A percentile compares a stretch with the other conserved stretches of the same genome.
These are phyloP conservation scores for Leccinum insolens DNA, from an alignment of 1,284 basidiomycete species.

Conservation along the genomic window DNA sequence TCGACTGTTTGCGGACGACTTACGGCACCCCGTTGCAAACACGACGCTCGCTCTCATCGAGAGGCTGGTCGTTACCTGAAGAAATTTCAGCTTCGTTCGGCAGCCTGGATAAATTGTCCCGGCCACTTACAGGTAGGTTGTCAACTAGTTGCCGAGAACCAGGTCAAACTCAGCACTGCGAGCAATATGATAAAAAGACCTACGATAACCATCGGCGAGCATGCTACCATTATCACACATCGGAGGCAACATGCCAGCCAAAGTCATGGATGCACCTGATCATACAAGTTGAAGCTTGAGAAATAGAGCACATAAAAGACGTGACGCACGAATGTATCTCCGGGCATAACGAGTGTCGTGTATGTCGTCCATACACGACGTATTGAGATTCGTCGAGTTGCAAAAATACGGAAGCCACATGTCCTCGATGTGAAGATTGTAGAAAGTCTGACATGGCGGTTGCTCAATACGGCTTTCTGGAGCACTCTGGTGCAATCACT, in stretches of 20 bases:
- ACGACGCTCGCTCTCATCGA: conserved; percentile 90
- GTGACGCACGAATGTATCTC: conserved; percentile 75
- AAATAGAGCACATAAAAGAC: background rate
- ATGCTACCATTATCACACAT: conserved; percentile 94
- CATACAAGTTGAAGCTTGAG: conserved; percentile 2
- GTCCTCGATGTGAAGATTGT: conserved; percentile 95
- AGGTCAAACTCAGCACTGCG: conserved; percentile 5
- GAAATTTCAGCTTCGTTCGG: conserved; percentile 6
- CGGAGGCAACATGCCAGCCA: conserved; percentile 94
- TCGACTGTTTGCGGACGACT: conserved; percentile 30
- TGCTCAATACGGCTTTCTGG: background rate
- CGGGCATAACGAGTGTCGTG: conserved; percentile 97
- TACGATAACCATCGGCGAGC: conserved; percentile 93
- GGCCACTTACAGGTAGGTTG: conserved; percentile 75
- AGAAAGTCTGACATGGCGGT: conserved; percentile 66
- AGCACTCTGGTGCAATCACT: conserved; percentile 1
- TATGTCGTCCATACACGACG: conserved; percentile 90
- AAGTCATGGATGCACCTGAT: conserved; percentile 92
- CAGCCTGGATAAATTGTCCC: background rate
- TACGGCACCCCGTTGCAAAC: conserved; percentile 93
- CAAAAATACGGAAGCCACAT: conserved; percentile 99
- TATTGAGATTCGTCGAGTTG: conserved; percentile 98
- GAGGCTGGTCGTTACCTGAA: conserved; percentile 87
- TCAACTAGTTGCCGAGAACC: conserved; percentile 60
- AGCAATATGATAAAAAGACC: conserved; percentile 32